Conservation (phyloP, 2,329 filamentous ascomycete genomes). For the Westerdykella ornata region DNA sequence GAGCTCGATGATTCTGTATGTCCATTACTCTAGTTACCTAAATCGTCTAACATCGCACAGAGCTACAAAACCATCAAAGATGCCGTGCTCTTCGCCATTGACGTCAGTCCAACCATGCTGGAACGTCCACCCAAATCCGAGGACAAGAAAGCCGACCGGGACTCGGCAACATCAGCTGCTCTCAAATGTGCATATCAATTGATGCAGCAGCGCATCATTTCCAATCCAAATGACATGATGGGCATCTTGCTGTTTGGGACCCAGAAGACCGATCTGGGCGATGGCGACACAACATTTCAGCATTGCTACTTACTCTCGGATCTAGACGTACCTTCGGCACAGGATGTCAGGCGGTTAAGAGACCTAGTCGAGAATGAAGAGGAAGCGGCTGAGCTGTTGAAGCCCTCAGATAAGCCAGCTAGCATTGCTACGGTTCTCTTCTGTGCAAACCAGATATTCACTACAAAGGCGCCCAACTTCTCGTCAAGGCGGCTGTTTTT, state of each 20-base stretch:
- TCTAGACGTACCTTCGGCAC: slow-evolving; percentile 77
- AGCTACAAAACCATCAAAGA: slow-evolving; percentile 90
- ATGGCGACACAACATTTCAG: slow-evolving; percentile 60
- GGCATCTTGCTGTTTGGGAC: slow-evolving; percentile 90
- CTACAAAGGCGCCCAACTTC: slow-evolving; percentile 89
- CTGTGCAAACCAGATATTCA: slow-evolving; percentile 94
- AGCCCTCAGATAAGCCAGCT: slow-evolving; percentile 60
- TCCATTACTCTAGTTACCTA: not conserved
- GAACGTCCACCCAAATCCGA: slow-evolving; percentile 54
- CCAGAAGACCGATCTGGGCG: slow-evolving; percentile 54
- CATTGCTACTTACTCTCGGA: slow-evolving; percentile 90
- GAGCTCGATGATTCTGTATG: slow-evolving; percentile 60
- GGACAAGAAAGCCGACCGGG: slow-evolving; percentile 66
- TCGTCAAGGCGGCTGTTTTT: slow-evolving; percentile 89
- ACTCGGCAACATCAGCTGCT: slow-evolving; percentile 74
- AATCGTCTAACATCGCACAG: slow-evolving; percentile 33
- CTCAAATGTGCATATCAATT: slow-evolving; percentile 90
- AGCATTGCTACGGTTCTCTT: slow-evolving; percentile 88
- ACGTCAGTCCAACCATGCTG: slow-evolving; percentile 85
- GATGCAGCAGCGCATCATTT: slow-evolving; percentile 98
- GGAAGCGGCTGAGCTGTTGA: slow-evolving; percentile 61
- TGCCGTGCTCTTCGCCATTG: slow-evolving; percentile 95
- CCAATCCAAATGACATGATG: slow-evolving; percentile 95
- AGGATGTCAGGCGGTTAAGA: slow-evolving; percentile 76
- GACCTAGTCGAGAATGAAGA: slow-evolving; percentile 72